Conservation (phyloP, 2,329 filamentous ascomycete genomes). For the Trichoderma semiorbis region DNA sequence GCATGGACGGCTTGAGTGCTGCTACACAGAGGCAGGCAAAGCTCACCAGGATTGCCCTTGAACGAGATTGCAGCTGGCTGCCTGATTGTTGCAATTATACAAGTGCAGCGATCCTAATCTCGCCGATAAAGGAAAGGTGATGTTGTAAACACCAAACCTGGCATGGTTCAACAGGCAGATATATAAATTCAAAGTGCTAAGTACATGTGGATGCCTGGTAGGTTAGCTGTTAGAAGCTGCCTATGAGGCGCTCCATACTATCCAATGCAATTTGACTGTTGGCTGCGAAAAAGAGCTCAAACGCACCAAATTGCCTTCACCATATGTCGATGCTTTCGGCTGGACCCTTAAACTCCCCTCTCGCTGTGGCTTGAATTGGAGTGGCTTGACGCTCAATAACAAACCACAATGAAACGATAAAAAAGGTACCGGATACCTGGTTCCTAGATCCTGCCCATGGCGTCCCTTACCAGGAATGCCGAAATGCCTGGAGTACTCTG, state of each 20-base stretch:
- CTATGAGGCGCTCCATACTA: background rate
- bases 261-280: background rate
- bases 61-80: background rate
- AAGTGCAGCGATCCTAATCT: background rate
- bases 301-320: background rate
- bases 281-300: background rate
- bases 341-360: background rate
- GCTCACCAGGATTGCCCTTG: background rate
- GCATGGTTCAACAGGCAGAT: background rate
- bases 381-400: slow-evolving; percentile 9
- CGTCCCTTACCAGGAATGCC: background rate
- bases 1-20: background rate
- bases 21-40: background rate
- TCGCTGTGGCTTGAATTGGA: slow-evolving; percentile 8
- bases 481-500: background rate
- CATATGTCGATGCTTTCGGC: background rate
- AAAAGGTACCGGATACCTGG: slow-evolving; percentile 5
- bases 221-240: background rate
- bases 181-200: background rate
- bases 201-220: background rate
- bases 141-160: background rate
- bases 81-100: background rate
- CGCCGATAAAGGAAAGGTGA: background rate
- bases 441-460: background rate
- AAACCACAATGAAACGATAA: background rate